Percentiles rank a stretch among this genome's conserved stretches.
Conservation (phyloP, 805 yeast genomes). For the Debaryomyces tyrocola region DNA sequence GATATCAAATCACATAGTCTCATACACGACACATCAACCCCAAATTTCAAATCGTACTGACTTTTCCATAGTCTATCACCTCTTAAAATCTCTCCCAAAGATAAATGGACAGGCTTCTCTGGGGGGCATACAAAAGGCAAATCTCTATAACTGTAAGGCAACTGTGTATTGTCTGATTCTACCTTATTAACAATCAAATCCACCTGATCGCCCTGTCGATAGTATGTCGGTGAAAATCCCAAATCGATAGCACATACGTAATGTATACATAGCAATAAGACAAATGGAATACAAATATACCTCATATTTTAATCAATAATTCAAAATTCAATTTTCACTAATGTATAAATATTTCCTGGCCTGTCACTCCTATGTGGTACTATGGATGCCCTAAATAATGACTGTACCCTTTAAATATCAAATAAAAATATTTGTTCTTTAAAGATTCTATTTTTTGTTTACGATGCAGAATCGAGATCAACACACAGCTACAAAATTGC, state of each 20-base stretch:
- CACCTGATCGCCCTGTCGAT: slow-evolving; percentile 55
- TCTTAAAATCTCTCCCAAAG: slow-evolving; percentile 72
- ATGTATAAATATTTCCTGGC: too few relatives aligned
- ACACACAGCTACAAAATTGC: background rate
- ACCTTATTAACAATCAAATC: slow-evolving; percentile 74
- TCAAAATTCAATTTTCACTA: background rate
- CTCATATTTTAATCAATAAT: background rate
- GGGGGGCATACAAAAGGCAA: slow-evolving; percentile 82
- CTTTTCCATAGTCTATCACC: slow-evolving; percentile 83
- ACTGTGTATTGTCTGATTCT: slow-evolving; percentile 72
- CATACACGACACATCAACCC: slow-evolving; percentile 63
- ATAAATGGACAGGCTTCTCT: slow-evolving; percentile 58
- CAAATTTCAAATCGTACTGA: slow-evolving; percentile 64
- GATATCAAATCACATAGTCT: slow-evolving; percentile 67
- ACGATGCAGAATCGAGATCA: background rate
- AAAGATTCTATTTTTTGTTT: too few relatives aligned
- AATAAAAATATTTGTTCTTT: too few relatives aligned
- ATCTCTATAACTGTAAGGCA: slow-evolving; percentile 75
- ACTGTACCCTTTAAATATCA: too few relatives aligned
- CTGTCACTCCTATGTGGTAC: too few relatives aligned
- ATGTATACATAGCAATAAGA: background rate
- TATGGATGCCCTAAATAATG: too few relatives aligned
- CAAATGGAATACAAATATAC: background rate
- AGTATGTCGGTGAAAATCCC: slow-evolving; percentile 39
- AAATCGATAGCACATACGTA: slow-evolving; percentile 7